Base-by-base conservation (phyloP, 192 early-diverging fungal species). In the Spinellus fusiger region DNA sequence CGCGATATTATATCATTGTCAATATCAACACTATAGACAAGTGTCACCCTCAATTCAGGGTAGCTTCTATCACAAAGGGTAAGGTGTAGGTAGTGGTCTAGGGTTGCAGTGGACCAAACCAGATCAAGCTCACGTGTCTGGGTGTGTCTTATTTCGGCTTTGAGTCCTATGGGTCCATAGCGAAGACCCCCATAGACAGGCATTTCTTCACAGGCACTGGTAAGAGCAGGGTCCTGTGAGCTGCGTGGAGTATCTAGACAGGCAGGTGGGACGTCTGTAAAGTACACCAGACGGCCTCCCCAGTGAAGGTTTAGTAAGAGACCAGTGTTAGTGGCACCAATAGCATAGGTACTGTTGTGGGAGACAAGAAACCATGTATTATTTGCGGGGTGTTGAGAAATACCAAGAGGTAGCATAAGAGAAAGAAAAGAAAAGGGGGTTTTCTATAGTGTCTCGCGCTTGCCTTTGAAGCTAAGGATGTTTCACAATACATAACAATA, bases 181-280 rank as follows among this genome's bases (percentile, higher is more conserved):
- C 64, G 47, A 15, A 66, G 49, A 0, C 64, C 64, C 8, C 64
- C 64, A 59, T 58, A 66, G 3, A 38, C 56, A 6, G 64, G 64
- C 18, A 31, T 58, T 33, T 59, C 64, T 34, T 66, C 64, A 37
- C 33, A 23, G 0, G 56, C 56, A n/a, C 49, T 8, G 13, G 64
- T 66, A 9, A 66, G 26, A 13, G 34, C 7, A 0, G 64, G 64
- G 31, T 66, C 64, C 50, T 66, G 64, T 0, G 64, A 66, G 4
- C 49, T 44, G 18, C 64, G 27, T 51, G 35, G 55, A 13, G 32
- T 16, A 0, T 31, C 35, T 0, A 56, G 22, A 1, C 13, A 4
- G 6, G 33, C 22, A 12, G 47, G 18, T 18, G 26, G 0, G 15
- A 47, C 33, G 27, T 66, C 64, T n/a, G 4, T 59, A 15, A 26